Evolutionary conservation across 768 basidiomycete species (phyloP).

Genomic region (Mycena floridula): DNA sequence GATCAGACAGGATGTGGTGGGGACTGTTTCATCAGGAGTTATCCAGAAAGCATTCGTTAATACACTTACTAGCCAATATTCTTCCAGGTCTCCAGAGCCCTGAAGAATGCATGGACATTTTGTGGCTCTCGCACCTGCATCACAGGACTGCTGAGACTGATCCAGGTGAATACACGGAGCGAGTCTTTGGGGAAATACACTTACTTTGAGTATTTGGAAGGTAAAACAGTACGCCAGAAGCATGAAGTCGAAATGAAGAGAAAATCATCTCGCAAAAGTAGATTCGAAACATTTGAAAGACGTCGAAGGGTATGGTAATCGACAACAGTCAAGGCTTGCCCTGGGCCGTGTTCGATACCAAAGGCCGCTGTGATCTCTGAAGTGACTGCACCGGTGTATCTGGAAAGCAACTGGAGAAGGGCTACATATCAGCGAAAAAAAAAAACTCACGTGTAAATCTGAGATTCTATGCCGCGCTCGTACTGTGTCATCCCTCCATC

Average conservation of each 20-base stretch:
- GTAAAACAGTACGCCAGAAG: not conserved
- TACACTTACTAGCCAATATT: slow-evolving; percentile 3
- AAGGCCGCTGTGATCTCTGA: not conserved
- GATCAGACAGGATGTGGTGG: not conserved
- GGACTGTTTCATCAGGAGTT: not conserved
- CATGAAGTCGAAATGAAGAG: not conserved
- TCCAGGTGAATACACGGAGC: too few species aligned
- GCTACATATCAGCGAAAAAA: not conserved
- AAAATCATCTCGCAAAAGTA: not conserved
- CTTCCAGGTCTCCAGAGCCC: slow-evolving; percentile 1
- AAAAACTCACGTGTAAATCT: not conserved
- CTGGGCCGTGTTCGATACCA: not conserved
- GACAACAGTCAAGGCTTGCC: not conserved
- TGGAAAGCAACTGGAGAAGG: too few species aligned
- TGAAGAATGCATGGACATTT: slow-evolving; percentile 2
- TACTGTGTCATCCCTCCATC: not conserved
- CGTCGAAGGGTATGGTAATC: not conserved
- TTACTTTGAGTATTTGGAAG: not conserved
- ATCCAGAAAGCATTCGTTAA: not conserved
- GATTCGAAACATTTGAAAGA: not conserved
- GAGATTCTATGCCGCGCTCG: not conserved
- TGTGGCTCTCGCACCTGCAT: not conserved
- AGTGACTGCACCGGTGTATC: not conserved
- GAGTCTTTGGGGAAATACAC: not conserved
- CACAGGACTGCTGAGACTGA: not conserved